Evolutionary conservation across 2,329 filamentous ascomycete genomes (phyloP), one percentile per base, ranked within the genome.

Genomic region (Aspergillus eucalypticola): DNA sequence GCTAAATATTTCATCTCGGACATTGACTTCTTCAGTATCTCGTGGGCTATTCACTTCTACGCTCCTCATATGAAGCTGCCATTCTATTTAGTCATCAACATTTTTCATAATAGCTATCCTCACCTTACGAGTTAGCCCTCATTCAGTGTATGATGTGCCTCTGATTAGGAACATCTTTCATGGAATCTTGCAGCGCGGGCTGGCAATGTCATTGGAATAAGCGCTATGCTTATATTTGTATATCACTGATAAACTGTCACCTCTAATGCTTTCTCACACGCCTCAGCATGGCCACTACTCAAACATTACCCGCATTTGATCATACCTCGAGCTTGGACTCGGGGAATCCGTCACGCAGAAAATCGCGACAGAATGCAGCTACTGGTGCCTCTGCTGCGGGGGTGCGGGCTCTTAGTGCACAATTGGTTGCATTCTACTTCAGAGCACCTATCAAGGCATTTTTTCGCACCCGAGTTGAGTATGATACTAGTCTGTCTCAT

Each of bases 371-470:
- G 60, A 84, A 86, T 81, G 84, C 86, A 13, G 83, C 84, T 11
- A 88, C 86, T 15, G 92, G 90, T 51, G 90, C 91, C n/a, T 92
- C 91, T 21, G 92, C 92, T 4, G 92, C 92, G 21, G 87, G 91
- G 42, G 90, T 92, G 64, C 89, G 93, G 50, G 93, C 92, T 27
- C 76, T 96, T 64, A 93, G 89, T 68, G 90, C 91, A 7, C 90
- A 96, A 72, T 82, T 92, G 69, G 85, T 96, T 57, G 89, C 92
- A 23, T 96, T 96, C 69, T 97, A 96, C 78, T 97, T 96, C 73
- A 84, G 92, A 59, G 91, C 92, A 0, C 93, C 93, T 0, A 90
- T 92, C 56, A 96, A 96, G 77, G 90, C 92, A 15, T 97, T 97
- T 74, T 96, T 97, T 78, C 86, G 91, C 62, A 93, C 91, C 1